Conservation (phyloP, 441 rosid species). For the Corymbia citriodora region DNA sequence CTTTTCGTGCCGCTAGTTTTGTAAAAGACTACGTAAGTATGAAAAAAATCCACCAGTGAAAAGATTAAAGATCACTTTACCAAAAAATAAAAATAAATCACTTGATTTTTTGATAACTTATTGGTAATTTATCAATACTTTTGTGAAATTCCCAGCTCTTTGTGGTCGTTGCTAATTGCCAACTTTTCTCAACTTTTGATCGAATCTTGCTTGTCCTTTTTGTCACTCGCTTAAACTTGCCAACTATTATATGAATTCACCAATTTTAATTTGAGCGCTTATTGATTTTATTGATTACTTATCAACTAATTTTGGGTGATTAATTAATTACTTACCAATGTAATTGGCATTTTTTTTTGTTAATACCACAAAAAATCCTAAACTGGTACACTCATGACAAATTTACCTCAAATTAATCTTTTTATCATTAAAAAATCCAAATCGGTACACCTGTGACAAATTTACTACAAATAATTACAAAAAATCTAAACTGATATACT, state of each 20-base stretch:
- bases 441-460: no score
- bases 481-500: no score
- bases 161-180: not conserved
- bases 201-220: not conserved
- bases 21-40: not conserved
- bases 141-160: not conserved
- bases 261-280: not conserved
- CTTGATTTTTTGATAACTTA: not conserved
- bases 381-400: no score
- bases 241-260: not conserved
- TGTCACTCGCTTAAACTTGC: not conserved
- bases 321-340: not conserved
- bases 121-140: not conserved
- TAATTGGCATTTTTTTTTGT: not conserved
- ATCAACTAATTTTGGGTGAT: not conserved
- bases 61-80: not conserved
- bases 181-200: not conserved
- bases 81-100: no score
- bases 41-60: not conserved
- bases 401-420: no score
- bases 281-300: not conserved
- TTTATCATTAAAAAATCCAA: no score
- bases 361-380: no score
- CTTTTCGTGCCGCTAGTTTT: not conserved
- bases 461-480: no score